These are phyloP conservation scores for Colletotrichum graminicola DNA, from an alignment of 2,329 filamentous ascomycete species.

Conservation along the genomic window DNA sequence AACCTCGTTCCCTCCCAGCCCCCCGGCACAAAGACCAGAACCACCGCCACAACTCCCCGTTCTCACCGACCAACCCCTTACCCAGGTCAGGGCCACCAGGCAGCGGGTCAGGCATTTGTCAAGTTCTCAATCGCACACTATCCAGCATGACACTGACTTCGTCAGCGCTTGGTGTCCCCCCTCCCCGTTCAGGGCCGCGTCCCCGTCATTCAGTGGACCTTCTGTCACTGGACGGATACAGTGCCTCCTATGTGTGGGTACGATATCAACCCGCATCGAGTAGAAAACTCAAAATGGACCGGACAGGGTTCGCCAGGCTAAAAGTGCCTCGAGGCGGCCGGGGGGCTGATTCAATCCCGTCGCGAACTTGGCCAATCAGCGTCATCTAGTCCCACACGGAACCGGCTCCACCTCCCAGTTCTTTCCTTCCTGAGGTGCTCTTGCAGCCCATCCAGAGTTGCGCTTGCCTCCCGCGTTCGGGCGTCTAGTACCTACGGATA, in stretches of 20 bases:
- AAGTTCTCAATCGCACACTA: conserved; percentile 19
- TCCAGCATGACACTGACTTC: conserved; percentile 19
- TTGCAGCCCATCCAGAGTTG: conserved; percentile 3
- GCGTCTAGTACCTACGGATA: no score
- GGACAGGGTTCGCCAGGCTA: conserved; percentile 32
- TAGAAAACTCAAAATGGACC: conserved; percentile 40
- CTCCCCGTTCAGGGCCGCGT: conserved; percentile 6
- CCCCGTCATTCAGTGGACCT: conserved; percentile 22
- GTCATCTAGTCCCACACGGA: neutral
- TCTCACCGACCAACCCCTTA: conserved; percentile 22
- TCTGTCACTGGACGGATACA: conserved; percentile 22
- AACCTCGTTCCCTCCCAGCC: conserved; percentile 6
- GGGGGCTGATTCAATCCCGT: conserved; percentile 40
- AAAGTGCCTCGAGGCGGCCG: conserved; percentile 19
- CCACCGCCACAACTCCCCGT: neutral
- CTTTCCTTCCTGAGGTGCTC: conserved; percentile 25
- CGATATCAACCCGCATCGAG: conserved; percentile 21
- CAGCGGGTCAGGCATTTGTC: conserved; percentile 7
- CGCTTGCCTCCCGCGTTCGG: conserved; percentile 14
- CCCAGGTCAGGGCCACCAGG: neutral
- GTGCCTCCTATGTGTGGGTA: neutral
- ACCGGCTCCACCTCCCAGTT: conserved; percentile 37
- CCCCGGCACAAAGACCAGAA: conserved; percentile 5
- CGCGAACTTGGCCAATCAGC: conserved; percentile 20
- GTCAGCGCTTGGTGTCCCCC: conserved; percentile 28